Conservation (phyloP, 1,284 basidiomycete genomes). For the Heliocybe sulcata region DNA sequence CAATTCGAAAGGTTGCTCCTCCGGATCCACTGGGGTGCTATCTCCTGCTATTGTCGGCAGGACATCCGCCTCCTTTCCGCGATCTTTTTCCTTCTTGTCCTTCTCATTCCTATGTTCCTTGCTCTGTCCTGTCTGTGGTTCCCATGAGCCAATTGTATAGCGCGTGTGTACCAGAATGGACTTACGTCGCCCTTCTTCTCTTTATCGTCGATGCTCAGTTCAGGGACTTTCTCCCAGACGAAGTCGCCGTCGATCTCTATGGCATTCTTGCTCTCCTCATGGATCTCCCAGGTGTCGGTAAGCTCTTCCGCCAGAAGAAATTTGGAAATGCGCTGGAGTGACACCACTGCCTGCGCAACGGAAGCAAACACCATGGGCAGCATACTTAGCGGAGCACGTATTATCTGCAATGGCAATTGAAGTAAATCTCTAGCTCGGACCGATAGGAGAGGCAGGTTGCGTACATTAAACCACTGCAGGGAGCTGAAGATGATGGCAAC, state of each 20-base stretch:
- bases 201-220: slow-evolving; percentile 13
- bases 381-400: slow-evolving; percentile 45
- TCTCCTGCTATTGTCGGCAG: slow-evolving; percentile 13
- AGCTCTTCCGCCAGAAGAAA: slow-evolving; percentile 66
- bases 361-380: slow-evolving; percentile 44
- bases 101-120: slow-evolving; percentile 10
- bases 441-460: too few relatives aligned
- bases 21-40: not conserved
- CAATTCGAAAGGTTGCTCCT: slow-evolving; percentile 52
- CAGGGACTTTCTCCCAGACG: slow-evolving; percentile 48
- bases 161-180: too few relatives aligned
- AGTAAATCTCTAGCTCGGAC: too few relatives aligned
- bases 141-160: slow-evolving; percentile 2
- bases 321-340: slow-evolving; percentile 49
- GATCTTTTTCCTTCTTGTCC: slow-evolving; percentile 7
- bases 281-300: slow-evolving; percentile 40
- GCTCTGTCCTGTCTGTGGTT: slow-evolving; percentile 7
- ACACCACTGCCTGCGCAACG: slow-evolving; percentile 54
- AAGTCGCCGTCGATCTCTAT: slow-evolving; percentile 61
- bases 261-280: slow-evolving; percentile 34
- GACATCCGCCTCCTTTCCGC: slow-evolving; percentile 13
- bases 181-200: slow-evolving; percentile 7
- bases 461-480: slow-evolving; percentile 69
- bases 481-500: slow-evolving; percentile 70
- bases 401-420: slow-evolving; percentile 32